phyloP scores from a whole-genome alignment of 164 flowering plant species.

The Magnolia kwangsiensis region DNA sequence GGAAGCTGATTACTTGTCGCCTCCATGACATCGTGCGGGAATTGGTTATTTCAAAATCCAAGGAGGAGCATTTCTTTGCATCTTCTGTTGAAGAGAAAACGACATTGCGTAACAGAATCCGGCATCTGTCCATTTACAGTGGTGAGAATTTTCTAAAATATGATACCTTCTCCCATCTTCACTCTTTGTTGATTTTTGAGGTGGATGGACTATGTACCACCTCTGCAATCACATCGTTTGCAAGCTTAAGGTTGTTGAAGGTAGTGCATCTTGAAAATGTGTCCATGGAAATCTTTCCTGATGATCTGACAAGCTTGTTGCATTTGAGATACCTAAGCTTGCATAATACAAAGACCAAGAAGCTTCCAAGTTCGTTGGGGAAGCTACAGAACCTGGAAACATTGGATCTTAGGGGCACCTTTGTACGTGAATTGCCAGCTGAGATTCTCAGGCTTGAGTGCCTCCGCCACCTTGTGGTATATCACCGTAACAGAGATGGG shows the following conservation, averaged over 20 bases:
- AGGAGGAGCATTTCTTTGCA: background rate
- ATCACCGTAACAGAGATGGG: background rate
- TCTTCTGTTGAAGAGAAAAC: background rate
- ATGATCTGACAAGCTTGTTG: background rate
- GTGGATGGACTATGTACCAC: background rate
- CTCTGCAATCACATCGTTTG: background rate
- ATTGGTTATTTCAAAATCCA: slow-evolving; percentile 2
- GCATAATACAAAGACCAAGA: background rate
- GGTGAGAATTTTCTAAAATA: background rate
- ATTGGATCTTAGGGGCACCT: background rate
- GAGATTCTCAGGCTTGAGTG: background rate
- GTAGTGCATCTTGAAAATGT: background rate
- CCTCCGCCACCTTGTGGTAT: background rate
- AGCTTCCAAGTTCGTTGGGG: background rate
- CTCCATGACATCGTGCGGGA: slow-evolving; percentile 21
- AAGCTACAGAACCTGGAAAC: background rate
- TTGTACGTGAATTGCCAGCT: background rate
- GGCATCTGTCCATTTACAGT: no score
- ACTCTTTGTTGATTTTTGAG: background rate
- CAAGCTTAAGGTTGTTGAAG: background rate
- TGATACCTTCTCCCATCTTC: background rate
- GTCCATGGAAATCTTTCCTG: background rate
- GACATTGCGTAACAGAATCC: background rate
- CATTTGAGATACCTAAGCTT: background rate
- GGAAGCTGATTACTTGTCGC: background rate